Evolutionary conservation across 2,329 filamentous ascomycete genomes (phyloP), one percentile per base, ranked within the genome.

Genomic region (Laburnicola sp.): DNA sequence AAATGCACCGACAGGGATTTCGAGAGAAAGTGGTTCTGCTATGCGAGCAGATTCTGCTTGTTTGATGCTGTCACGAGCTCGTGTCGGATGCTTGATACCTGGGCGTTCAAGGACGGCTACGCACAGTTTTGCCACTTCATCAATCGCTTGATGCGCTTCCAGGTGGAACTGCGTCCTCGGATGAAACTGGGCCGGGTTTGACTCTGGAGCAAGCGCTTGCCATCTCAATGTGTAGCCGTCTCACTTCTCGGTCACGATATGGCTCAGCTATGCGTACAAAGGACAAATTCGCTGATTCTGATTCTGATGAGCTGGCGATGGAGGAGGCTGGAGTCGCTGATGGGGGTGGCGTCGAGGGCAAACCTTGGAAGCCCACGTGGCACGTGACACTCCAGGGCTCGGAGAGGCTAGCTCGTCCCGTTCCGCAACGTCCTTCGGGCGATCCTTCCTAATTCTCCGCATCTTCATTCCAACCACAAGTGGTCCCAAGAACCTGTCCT

Each of bases 281-380:
- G 27, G 42, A 25, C 36, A 23, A 47, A 9, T 11, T n/a, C 9
- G 31, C 39, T 41, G 40, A 7, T 28, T 26, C 39, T 11, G 26
- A 38, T 8, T 39, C 27, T 46, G 32, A 43, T 32, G 38, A 10
- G 38, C n/a, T 51, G 37, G 34, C 43, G 36, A 42, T 42, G 25
- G 25, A 39, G 30, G 28, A 34, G 21, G 37, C 30, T 34, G 45
- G 28, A 31, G n/a, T 27, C n/a, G 32, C 31, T n/a, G 30, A 42
- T 45, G 48, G 46, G 44, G 27, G 40, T 47, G 49, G 37, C 50
- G 32, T 43, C 10, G 31, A 37, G 25, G 11, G 11, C 35, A 38
- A 37, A n/a, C n/a, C n/a, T n/a, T n/a, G n/a, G n/a, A n/a, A 30
- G 43, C 56, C 54, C 63, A 66, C 63, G 63, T 65, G 63, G 60